These are phyloP conservation scores for Cynanchum wilfordii DNA, from an alignment of 257 asterid genomes.

Conservation along the genomic window DNA sequence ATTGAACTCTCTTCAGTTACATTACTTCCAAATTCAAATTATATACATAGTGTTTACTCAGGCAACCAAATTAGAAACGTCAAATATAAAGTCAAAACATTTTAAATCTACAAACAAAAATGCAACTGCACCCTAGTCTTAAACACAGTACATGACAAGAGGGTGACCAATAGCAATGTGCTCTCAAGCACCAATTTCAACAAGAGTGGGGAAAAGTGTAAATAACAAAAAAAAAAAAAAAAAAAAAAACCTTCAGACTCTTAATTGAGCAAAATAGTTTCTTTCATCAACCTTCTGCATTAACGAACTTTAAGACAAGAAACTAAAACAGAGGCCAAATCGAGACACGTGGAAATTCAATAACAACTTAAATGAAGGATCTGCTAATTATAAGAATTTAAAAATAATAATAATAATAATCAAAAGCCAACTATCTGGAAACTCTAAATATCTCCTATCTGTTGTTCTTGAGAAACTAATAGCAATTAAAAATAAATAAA, in stretches of 20 bases:
- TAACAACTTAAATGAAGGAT: constrained; percentile 12
- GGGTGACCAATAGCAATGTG: neutral
- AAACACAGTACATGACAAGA: neutral
- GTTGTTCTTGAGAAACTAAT: too few relatives aligned
- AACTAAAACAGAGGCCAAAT: neutral
- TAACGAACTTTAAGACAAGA: neutral
- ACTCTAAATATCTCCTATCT: constrained; percentile 10
- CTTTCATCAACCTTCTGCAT: neutral
- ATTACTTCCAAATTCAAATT: neutral
- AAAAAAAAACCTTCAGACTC: neutral
- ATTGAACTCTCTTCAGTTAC: neutral
- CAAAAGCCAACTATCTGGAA: constrained; percentile 23
- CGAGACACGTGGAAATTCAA: neutral
- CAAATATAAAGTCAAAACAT: neutral
- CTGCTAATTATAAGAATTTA: constrained; percentile 4
- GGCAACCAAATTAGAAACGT: neutral
- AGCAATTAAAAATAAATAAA: neutral
- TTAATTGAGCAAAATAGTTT: neutral
- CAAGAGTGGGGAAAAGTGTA: neutral
- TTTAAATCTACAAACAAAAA: neutral
- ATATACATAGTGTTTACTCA: neutral
- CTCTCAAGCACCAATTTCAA: neutral
- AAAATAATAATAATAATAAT: neutral
- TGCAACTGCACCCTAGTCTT: neutral
- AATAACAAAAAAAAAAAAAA: neutral